These are phyloP conservation scores for Smallanthus sonchifolius DNA, from an alignment of 129 eudicot genomes.

Conservation along the genomic window DNA sequence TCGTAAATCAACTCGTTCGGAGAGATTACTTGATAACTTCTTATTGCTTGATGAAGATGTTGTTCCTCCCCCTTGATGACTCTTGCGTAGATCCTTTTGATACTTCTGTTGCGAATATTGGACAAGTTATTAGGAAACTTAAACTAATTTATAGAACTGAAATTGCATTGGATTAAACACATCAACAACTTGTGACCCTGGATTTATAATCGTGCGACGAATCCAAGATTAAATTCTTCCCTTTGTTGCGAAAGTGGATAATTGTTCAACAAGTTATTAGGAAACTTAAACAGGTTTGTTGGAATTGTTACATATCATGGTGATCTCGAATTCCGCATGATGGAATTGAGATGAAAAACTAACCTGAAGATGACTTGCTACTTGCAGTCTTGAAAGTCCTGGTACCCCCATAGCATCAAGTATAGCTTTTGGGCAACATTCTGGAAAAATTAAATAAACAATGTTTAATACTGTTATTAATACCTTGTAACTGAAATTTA, in stretches of 20 bases:
- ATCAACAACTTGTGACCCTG: not conserved
- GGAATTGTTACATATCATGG: not conserved
- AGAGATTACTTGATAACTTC: not conserved
- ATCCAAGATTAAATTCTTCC: too few species aligned
- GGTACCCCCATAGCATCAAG: conserved; percentile 34
- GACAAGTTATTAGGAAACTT: not conserved
- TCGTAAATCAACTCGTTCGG: not conserved
- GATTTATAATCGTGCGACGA: too few species aligned
- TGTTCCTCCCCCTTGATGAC: not conserved
- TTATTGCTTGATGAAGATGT: not conserved
- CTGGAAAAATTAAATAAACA: conserved; percentile 1
- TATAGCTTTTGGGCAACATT: conserved; percentile 30
- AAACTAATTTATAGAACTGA: not conserved
- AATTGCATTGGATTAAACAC: not conserved
- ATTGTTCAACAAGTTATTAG: too few species aligned
- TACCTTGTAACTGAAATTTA: not conserved
- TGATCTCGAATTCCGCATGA: not conserved
- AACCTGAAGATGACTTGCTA: conserved; percentile 48
- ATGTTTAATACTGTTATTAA: too few species aligned
- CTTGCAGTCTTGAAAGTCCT: conserved; percentile 38
- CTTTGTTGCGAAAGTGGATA: not conserved
- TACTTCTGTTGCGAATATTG: not conserved
- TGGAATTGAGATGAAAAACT: not conserved
- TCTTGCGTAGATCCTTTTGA: not conserved
- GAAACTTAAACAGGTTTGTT: too few species aligned